Evolutionary conservation across 148 eudicot species (phyloP).

Genomic region (Diospyros lotus): DNA sequence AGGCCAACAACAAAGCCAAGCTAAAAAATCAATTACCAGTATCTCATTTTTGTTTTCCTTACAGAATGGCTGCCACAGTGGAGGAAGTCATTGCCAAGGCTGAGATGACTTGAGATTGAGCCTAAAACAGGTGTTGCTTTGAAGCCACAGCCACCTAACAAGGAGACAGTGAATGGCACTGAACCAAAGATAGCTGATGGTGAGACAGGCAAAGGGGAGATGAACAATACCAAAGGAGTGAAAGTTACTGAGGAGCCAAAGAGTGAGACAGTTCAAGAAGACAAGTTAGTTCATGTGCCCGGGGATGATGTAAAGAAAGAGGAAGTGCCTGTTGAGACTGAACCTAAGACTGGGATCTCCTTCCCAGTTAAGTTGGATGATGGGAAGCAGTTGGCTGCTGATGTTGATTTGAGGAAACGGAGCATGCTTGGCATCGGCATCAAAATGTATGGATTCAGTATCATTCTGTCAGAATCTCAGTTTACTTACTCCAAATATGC

Average conservation of each 20-base stretch:
- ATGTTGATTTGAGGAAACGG: conserved; percentile 40
- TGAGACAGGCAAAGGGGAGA: conserved; percentile 5
- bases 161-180: conserved; percentile 10
- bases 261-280: neutral
- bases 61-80: conserved; percentile 27
- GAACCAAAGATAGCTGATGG: conserved; percentile 3
- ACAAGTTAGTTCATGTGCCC: neutral
- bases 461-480: neutral
- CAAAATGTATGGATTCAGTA: conserved; percentile 48
- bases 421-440: conserved; percentile 43
- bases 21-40: neutral
- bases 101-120: conserved; percentile 26
- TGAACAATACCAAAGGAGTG: neutral
- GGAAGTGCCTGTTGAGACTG: conserved; percentile 32
- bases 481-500: neutral
- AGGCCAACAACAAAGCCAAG: neutral
- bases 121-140: conserved; percentile 20
- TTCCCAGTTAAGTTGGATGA: conserved; percentile 36
- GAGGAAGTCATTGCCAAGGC: conserved; percentile 30
- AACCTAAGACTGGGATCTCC: conserved; percentile 38
- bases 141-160: neutral
- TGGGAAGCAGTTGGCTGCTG: conserved; percentile 43
- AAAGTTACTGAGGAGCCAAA: conserved; percentile 17
- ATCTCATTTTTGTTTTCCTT: neutral
- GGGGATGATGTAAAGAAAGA: conserved; percentile 18